phyloP scores from a whole-genome alignment of 2,329 filamentous ascomycete genomes.

The Xylariaceae sp. region DNA sequence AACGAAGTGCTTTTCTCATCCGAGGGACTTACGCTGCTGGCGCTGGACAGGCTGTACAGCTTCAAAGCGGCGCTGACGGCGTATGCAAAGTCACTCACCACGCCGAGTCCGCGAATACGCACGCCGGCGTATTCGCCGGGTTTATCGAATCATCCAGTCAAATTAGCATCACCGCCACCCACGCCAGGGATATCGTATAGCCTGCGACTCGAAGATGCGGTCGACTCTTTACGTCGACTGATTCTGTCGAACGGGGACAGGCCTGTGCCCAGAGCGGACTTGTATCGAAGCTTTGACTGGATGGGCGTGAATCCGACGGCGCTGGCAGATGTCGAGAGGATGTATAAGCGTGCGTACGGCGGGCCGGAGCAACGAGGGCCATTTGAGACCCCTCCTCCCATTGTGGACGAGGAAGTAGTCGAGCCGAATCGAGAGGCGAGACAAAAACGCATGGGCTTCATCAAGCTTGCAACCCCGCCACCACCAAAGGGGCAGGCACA shows the following conservation, averaged over 20 bases:
- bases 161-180: constrained; percentile 8
- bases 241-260: constrained; percentile 50
- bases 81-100: constrained; percentile 43
- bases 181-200: constrained; percentile 10
- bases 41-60: constrained; percentile 58
- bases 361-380: constrained; percentile 42
- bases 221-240: constrained; percentile 57
- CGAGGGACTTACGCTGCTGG: constrained; percentile 53
- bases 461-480: constrained; percentile 17
- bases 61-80: constrained; percentile 57
- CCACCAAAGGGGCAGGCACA: constrained; percentile 23
- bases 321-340: constrained; percentile 49
- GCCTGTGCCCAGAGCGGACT: constrained; percentile 45
- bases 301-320: constrained; percentile 47
- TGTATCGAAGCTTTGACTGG: constrained; percentile 54
- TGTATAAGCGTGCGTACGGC: constrained; percentile 54
- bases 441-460: constrained; percentile 7
- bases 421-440: constrained; percentile 25
- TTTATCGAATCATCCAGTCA: constrained; percentile 21
- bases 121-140: constrained; percentile 28
- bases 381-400: constrained; percentile 36
- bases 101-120: constrained; percentile 13
- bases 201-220: constrained; percentile 51
- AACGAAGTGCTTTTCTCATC: constrained; percentile 59
- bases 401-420: constrained; percentile 4